These are phyloP conservation scores for Primulina huaijiensis DNA, from an alignment of 257 asterid genomes.

Conservation along the genomic window DNA sequence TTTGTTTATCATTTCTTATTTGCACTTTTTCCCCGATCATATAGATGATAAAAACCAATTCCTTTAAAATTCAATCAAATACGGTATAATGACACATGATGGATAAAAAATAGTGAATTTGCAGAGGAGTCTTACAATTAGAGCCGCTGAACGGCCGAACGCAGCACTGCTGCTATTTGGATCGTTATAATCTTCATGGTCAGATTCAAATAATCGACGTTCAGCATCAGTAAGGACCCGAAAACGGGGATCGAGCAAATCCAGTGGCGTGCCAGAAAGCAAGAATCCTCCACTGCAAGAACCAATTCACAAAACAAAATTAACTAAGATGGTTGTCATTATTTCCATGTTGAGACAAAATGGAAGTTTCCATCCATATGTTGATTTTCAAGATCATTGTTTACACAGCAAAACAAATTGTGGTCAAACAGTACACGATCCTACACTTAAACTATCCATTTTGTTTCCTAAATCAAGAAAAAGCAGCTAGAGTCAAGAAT, in stretches of 20 bases:
- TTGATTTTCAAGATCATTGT: too few species aligned
- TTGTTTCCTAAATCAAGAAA: not conserved
- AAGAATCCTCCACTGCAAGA: slow-evolving; percentile 89
- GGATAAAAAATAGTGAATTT: not conserved
- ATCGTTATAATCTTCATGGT: slow-evolving; percentile 73
- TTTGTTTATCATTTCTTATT: not conserved
- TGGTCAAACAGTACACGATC: not conserved
- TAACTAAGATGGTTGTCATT: not conserved
- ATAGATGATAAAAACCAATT: too few species aligned
- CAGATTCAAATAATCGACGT: slow-evolving; percentile 87
- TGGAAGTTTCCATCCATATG: too few species aligned
- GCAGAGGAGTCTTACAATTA: slow-evolving; percentile 59
- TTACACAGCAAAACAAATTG: too few species aligned
- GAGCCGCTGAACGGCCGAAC: slow-evolving; percentile 90
- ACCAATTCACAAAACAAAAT: slow-evolving; percentile 16
- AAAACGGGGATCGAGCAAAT: slow-evolving; percentile 86
- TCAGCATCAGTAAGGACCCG: slow-evolving; percentile 95
- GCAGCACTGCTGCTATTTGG: slow-evolving; percentile 88
- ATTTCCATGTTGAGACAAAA: too few species aligned
- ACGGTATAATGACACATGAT: not conserved
- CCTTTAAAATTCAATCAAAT: not conserved
- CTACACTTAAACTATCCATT: not conserved
- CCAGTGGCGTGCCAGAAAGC: slow-evolving; percentile 86
- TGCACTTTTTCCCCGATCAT: too few species aligned
- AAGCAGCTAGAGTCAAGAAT: not conserved